A percentile compares a stretch with the other conserved stretches of the same genome.
Conservation (phyloP, 2,329 filamentous ascomycete species). For the Penicillium sp. region DNA sequence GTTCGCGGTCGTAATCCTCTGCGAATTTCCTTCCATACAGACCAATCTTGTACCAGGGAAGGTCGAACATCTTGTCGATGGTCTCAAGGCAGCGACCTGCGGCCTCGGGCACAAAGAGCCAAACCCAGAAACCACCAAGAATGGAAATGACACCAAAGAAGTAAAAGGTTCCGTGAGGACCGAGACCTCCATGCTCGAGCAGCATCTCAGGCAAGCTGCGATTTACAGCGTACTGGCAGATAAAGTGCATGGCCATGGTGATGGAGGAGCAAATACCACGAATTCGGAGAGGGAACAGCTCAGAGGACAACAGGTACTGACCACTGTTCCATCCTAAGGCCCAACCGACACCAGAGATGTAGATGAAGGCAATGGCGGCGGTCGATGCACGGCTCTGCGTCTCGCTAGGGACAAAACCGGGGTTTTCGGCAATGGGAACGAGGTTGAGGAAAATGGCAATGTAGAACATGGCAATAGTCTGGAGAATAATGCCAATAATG, state of each 20-base stretch:
- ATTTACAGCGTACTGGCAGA: conserved; percentile 70
- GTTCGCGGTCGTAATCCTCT: conserved; percentile 11
- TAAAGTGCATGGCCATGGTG: conserved; percentile 72
- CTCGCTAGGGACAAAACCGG: conserved; percentile 46
- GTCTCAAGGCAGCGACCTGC: conserved; percentile 52
- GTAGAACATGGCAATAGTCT: conserved; percentile 58
- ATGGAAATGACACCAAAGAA: conserved; percentile 67
- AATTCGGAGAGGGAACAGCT: conserved; percentile 69
- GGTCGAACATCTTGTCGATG: conserved; percentile 66
- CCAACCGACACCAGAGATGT: conserved; percentile 63
- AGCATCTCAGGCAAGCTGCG: conserved; percentile 71
- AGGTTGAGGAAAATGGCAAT: conserved; percentile 58
- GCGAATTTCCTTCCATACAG: conserved; percentile 19
- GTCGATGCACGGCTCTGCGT: conserved; percentile 56
- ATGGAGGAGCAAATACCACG: conserved; percentile 65
- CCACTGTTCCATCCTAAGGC: conserved; percentile 68
- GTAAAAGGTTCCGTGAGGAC: conserved; percentile 65
- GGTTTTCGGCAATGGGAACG: conserved; percentile 54
- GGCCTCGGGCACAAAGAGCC: conserved; percentile 68
- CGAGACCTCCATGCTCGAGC: conserved; percentile 45
- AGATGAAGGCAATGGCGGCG: conserved; percentile 66
- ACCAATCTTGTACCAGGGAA: conserved; percentile 71
- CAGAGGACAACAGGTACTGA: conserved; percentile 71
- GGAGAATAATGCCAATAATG: conserved; percentile 56
- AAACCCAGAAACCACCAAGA: conserved; percentile 65